Evolutionary conservation across 1,139 yeast genomes (phyloP).

Genomic region (Waltiozyma solani): DNA sequence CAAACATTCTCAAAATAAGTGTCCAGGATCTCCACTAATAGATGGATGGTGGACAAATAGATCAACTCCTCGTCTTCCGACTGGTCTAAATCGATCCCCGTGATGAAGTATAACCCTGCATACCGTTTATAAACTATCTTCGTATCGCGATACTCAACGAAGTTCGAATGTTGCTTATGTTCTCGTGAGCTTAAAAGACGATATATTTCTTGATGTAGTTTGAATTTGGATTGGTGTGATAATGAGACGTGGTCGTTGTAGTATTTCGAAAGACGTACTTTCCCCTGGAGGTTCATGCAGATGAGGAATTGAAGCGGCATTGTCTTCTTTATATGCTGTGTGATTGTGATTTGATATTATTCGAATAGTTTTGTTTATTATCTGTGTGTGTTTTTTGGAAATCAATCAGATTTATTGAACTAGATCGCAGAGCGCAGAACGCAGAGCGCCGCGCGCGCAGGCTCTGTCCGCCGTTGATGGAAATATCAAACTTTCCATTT

Average conservation of each 20-base stretch:
- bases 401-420: no score
- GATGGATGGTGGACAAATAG: slow-evolving; percentile 75
- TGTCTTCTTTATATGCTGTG: no score
- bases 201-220: slow-evolving; percentile 59
- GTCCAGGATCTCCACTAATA: slow-evolving; percentile 84
- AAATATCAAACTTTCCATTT: no score
- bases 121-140: slow-evolving; percentile 82
- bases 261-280: slow-evolving; percentile 81
- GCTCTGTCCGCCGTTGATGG: no score
- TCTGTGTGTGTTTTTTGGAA: no score
- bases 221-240: slow-evolving; percentile 41
- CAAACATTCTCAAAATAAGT: slow-evolving; percentile 85
- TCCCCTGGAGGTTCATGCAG: slow-evolving; percentile 90
- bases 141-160: slow-evolving; percentile 60
- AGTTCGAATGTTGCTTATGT: slow-evolving; percentile 72
- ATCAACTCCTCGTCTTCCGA: slow-evolving; percentile 64
- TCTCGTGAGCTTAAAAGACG: slow-evolving; percentile 75
- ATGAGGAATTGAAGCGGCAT: slow-evolving; percentile 77
- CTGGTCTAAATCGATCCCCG: slow-evolving; percentile 52
- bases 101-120: slow-evolving; percentile 83
- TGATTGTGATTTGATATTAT: no score
- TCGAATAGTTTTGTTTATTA: no score
- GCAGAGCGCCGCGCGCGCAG: no score
- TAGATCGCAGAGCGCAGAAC: no score
- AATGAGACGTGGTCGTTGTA: slow-evolving; percentile 23